Evolutionary conservation across 176 grass and related monocot species (phyloP), one percentile per base, ranked within the genome.

Genomic region (Luzula sylvatica): DNA sequence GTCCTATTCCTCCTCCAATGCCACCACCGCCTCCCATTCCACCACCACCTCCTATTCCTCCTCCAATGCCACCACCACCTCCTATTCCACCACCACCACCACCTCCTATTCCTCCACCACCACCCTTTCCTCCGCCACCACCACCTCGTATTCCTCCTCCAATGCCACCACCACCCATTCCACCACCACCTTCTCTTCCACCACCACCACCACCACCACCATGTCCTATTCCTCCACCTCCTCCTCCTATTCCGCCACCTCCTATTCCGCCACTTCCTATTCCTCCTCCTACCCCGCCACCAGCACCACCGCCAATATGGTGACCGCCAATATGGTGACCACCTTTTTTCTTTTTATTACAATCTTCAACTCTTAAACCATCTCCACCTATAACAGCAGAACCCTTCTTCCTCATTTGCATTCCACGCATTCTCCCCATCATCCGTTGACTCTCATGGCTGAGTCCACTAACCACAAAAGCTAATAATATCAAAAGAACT

Each of bases 301-400:
- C 64, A 0, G 26, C 5, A 8, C 56, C 68, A 0, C 11, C 55
- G 0, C 46, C 53, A 3, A n/a, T n/a, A 42, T 53, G 0, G 17
- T 17, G 1, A 3, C 42, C 68, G 9, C 45, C 45, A 5, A 26
- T 52, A 3, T n/a, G n/a, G n/a, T n/a, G n/a, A n/a, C 53, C 38
- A 40, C 38, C 14, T 21, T 66, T 77, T 9, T 50, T 70, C 11
- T 44, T 43, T 43, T 67, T 75, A 7, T 39, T 55, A 27, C 81
- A 81, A 1, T 70, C 61, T 32, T 72, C 66, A 4, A 44, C 56
- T 15, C 8, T 21, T 4, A 38, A 5, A 28, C 32, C 23, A 30
- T 23, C 44, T 53, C 11, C 11, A 29, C 52, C 53, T 8, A 47
- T 46, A 8, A 48, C 42, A 32, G 20, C 28, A 25, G 58, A 55